Conservation (phyloP, 257 asterid genomes). For the Nicotiana knightiana region DNA sequence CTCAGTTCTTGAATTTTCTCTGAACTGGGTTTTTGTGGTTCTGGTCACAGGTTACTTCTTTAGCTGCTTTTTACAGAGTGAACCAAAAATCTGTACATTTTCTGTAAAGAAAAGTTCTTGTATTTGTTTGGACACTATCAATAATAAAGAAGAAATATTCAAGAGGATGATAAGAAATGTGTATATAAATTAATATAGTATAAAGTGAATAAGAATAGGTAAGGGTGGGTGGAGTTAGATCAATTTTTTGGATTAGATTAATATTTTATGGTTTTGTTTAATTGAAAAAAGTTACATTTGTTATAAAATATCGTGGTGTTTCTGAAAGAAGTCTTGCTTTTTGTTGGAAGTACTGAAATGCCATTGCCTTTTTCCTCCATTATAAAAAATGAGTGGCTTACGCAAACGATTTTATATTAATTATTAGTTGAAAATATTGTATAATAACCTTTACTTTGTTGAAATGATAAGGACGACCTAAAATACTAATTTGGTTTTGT, state of each 20-base stretch:
- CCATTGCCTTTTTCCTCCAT: conserved; percentile 2
- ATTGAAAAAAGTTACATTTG: background rate
- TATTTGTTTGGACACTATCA: background rate
- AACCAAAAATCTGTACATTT: conserved; percentile 5
- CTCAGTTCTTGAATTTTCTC: background rate
- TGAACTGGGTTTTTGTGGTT: conserved; percentile 1
- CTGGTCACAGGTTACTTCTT: background rate
- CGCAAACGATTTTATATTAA: background rate
- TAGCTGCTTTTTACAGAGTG: background rate
- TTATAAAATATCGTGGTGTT: background rate
- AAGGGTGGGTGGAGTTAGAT: conserved; percentile 41
- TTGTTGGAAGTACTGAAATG: background rate
- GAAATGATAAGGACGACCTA: background rate
- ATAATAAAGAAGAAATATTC: background rate
- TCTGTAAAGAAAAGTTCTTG: background rate
- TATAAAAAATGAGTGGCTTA: background rate
- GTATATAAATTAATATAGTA: conserved; percentile 3
- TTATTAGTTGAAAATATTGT: background rate
- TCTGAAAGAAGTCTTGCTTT: conserved; percentile 1
- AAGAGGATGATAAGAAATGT: background rate
- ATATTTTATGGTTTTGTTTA: conserved; percentile 4
- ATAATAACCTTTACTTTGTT: background rate
- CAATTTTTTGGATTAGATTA: background rate
- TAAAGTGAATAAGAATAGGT: conserved; percentile 29
- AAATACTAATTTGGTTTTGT: background rate